Base-by-base conservation (phyloP, 345 rosid genomes). In the Brassica cretica region DNA sequence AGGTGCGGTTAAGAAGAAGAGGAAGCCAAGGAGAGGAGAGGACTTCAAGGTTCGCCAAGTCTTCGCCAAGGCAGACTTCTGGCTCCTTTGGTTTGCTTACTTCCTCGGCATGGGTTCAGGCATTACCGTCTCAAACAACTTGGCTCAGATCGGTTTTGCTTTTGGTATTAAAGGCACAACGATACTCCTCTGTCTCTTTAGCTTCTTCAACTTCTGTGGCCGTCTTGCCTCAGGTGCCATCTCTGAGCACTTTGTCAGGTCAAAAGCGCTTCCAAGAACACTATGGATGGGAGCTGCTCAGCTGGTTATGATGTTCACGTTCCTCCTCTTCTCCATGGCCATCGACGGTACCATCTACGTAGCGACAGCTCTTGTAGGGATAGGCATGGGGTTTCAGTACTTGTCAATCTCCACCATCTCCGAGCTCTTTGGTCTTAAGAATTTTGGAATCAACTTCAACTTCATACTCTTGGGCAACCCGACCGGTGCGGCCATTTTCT, bases 51-150 rank as follows among this genome's bases (percentile, higher is more conserved):
- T 91, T 70, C 87, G 70, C 30, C 92, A 95, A 84, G 98, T 89
- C 68, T 82, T 91, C 59, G 72, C 89, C 73, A 93, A 93, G 89
- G 97, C 96, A 39, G 98, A 96, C 82, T 96, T 90, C 83, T 96
- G 99, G 99, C 97, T 96, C 75, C 98, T 95, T 56, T 93, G 98
- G 98, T 53, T 84, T 66, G 85, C 81, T 12, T 93, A 87, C 78
- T 95, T 95, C 84, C 88, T 91, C 1, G 99, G 98, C 59, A 92
- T 86, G 69, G 99, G 98, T 82, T 78, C 99, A 64, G 99, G 99
- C 25, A 85, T 91, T 35, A 93, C 99, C 0, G 86, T 93, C 79
- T 89, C 91, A 44, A 95, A 95, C 84, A 93, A 95, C 84, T 89
- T 95, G 88, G 95, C 99, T 55, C 99, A 95, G 85, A 88, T 95